Conservation (phyloP, 768 basidiomycete genomes). For the Hericium alpestre region DNA sequence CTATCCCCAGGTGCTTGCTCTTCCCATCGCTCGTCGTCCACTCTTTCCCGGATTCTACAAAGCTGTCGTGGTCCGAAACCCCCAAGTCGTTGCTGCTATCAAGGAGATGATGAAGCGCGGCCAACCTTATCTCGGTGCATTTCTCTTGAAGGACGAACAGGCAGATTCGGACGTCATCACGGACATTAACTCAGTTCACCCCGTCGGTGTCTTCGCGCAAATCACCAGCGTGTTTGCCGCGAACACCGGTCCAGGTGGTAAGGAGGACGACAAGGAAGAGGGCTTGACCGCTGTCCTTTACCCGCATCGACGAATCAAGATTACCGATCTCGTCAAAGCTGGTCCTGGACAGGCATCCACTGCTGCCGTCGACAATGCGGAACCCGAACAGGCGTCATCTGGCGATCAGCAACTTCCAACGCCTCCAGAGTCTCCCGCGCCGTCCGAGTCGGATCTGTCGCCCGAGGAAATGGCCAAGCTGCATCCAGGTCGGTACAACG, state of each 20-base stretch:
- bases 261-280: constrained; percentile 72
- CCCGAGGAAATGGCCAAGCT: constrained; percentile 4
- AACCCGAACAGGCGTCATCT: constrained; percentile 17
- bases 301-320: constrained; percentile 82
- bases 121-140: constrained; percentile 94
- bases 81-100: constrained; percentile 83
- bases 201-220: constrained; percentile 93
- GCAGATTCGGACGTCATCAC: constrained; percentile 89
- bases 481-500: constrained; percentile 7
- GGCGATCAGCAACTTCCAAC: constrained; percentile 33
- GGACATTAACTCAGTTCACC: constrained; percentile 77
- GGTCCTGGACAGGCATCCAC: constrained; percentile 29
- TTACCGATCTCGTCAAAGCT: constrained; percentile 76
- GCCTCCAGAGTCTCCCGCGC: constrained; percentile 32
- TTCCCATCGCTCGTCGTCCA: constrained; percentile 90
- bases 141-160: constrained; percentile 89
- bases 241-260: constrained; percentile 32
- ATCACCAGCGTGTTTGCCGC: constrained; percentile 87
- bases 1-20: constrained; percentile 89
- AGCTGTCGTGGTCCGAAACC: constrained; percentile 88
- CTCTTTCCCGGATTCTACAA: constrained; percentile 98
- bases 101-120: constrained; percentile 96
- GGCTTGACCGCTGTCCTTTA: constrained; percentile 92
- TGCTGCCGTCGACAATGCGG: constrained; percentile 25
- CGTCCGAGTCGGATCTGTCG: background rate